A percentile compares a stretch with the other conserved stretches of the same genome.
phyloP scores from a whole-genome alignment of 371 early-diverging fungal species.

The Mortierella sp. region DNA sequence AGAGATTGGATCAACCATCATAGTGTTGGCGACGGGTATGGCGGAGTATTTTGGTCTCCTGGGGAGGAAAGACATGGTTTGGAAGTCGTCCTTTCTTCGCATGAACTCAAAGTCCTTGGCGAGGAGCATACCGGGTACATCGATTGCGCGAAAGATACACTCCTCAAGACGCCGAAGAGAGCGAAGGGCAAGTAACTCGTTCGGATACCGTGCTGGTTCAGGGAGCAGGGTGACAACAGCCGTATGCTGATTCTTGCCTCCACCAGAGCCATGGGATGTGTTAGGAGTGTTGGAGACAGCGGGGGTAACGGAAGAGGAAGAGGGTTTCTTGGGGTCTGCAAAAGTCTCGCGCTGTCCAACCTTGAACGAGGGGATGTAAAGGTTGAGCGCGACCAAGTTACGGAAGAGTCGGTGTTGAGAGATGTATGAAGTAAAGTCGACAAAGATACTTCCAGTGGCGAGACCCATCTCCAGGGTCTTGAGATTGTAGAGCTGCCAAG shows the following conservation, averaged over 20 bases:
- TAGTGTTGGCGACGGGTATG: not conserved
- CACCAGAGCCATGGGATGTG: not conserved
- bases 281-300: not conserved
- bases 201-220: not conserved
- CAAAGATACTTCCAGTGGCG: not conserved
- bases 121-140: slow-evolving; percentile 17
- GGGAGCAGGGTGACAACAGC: not conserved
- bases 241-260: too few relatives aligned
- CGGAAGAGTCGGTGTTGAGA: slow-evolving; percentile 17
- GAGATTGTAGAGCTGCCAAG: slow-evolving; percentile 31
- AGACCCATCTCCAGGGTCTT: slow-evolving; percentile 17
- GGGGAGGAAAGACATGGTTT: not conserved
- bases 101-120: slow-evolving; percentile 44
- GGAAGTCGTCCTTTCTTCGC: not conserved
- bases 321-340: slow-evolving; percentile 6
- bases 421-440: slow-evolving; percentile 7
- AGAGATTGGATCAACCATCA: not conserved
- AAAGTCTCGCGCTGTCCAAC: slow-evolving; percentile 24
- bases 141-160: not conserved
- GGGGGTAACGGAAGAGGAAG: not conserved
- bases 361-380: not conserved
- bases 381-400: slow-evolving; percentile 11
- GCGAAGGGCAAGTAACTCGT: slow-evolving; percentile 14
- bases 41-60: not conserved
- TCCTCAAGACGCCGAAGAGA: slow-evolving; percentile 15